These are phyloP conservation scores for Xerocomellus dryophilus DNA, from an alignment of 768 basidiomycete genomes.

Conservation along the genomic window DNA sequence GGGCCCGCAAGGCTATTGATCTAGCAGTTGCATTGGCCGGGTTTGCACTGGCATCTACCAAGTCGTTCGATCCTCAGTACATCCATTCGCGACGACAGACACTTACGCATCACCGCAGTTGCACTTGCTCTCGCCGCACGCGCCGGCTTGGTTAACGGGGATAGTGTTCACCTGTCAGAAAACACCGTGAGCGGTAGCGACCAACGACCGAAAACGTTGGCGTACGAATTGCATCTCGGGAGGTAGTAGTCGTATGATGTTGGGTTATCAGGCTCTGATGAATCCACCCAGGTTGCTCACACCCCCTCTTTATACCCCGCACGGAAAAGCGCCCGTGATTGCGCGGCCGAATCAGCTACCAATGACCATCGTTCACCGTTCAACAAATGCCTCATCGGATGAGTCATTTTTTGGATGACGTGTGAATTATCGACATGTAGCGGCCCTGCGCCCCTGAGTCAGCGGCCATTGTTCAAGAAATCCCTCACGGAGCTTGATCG, in stretches of 20 bases:
- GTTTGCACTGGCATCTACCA: slow-evolving; percentile 17
- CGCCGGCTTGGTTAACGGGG: slow-evolving; percentile 17
- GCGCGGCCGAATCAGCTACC: neutral
- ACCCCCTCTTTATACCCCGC: slow-evolving; percentile 9
- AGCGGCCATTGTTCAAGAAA: no score
- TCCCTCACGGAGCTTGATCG: no score
- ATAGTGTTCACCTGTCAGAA: slow-evolving; percentile 6
- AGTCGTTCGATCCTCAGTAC: neutral
- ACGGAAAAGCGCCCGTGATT: neutral
- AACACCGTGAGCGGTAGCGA: neutral
- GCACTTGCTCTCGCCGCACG: slow-evolving; percentile 7
- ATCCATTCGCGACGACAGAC: no score
- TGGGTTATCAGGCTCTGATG: neutral
- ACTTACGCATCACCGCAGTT: slow-evolving; percentile 11
- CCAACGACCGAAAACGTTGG: neutral
- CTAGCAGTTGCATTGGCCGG: slow-evolving; percentile 13
- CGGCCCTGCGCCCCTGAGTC: no score
- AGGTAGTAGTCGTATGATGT: neutral
- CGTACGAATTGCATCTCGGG: slow-evolving; percentile 18
- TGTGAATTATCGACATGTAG: no score
- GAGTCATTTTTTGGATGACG: no score
- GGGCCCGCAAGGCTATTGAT: neutral
- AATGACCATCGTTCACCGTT: neutral
- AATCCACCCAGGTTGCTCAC: neutral
- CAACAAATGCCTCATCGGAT: neutral